Evolutionary conservation across 2,329 filamentous ascomycete genomes (phyloP).

Genomic region (Colletotrichum paranaense): DNA sequence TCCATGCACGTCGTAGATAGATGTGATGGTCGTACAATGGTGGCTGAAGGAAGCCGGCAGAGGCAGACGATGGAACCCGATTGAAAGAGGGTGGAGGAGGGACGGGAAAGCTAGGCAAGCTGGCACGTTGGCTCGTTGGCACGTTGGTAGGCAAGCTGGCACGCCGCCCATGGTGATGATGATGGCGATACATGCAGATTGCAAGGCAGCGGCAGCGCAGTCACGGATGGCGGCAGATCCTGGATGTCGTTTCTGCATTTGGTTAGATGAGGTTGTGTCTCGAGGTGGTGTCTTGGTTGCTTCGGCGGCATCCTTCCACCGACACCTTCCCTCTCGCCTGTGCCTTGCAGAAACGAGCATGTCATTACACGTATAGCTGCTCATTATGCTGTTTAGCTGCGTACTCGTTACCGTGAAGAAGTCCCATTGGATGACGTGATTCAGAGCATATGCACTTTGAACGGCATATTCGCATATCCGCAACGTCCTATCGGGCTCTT

Average conservation of each 20-base stretch:
- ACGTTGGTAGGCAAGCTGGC: neutral
- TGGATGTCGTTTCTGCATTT: constrained; percentile 1
- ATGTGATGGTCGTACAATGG: neutral
- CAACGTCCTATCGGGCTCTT: neutral
- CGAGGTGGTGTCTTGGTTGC: neutral
- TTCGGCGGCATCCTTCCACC: neutral
- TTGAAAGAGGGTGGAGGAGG: neutral
- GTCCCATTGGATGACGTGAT: neutral
- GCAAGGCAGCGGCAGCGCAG: neutral
- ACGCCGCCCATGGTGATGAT: neutral
- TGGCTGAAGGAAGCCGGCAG: neutral
- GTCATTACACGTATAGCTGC: neutral
- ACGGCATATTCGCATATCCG: neutral
- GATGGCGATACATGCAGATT: neutral
- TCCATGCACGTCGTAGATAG: neutral
- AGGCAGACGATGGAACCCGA: neutral
- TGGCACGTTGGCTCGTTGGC: neutral
- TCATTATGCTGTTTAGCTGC: neutral
- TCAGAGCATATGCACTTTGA: neutral
- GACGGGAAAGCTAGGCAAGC: neutral
- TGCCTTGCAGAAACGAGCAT: neutral
- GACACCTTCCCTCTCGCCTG: neutral
- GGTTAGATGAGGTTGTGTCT: neutral
- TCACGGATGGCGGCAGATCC: constrained; percentile 1
- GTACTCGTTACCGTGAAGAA: too few species aligned